phyloP scores from a whole-genome alignment of 345 rosid species.

The Punica granatum region DNA sequence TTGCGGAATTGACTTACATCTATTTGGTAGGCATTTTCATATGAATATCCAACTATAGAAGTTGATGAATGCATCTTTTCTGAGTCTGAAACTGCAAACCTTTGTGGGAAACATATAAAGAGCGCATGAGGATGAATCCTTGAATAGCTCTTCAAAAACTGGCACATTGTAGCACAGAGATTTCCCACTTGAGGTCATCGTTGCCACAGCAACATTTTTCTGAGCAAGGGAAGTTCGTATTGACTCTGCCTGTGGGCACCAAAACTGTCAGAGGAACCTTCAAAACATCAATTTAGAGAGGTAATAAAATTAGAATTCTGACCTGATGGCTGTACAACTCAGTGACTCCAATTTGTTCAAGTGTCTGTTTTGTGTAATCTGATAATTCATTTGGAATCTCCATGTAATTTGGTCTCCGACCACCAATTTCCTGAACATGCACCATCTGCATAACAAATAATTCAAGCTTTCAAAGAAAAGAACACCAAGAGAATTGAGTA shows the following conservation, averaged over 20 bases:
- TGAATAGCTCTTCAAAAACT: conserved; percentile 69
- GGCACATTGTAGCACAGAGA: conserved; percentile 96
- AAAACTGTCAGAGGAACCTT: conserved; percentile 9
- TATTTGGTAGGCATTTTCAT: not conserved
- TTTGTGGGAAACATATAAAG: conserved; percentile 89
- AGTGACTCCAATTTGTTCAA: conserved; percentile 55
- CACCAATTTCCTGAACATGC: conserved; percentile 61
- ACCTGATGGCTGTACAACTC: conserved; percentile 91
- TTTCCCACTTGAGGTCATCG: conserved; percentile 97
- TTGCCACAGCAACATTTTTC: conserved; percentile 81
- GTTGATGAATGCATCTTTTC: not conserved
- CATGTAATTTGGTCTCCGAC: conserved; percentile 46
- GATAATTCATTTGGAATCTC: conserved; percentile 59
- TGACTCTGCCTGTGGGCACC: conserved; percentile 63
- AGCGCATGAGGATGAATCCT: conserved; percentile 66
- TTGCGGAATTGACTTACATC: not conserved
- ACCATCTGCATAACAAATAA: conserved; percentile 49
- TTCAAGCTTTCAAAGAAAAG: not conserved
- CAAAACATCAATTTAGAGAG: conserved; percentile 10
- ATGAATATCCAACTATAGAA: not conserved
- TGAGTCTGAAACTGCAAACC: conserved; percentile 23
- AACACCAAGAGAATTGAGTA: not conserved
- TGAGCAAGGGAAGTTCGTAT: conserved; percentile 62
- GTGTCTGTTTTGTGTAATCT: conserved; percentile 48
- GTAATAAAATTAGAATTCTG: conserved; percentile 35